These are phyloP conservation scores for Cladosporium velox DNA, from an alignment of 2,329 filamentous ascomycete genomes.

Conservation along the genomic window DNA sequence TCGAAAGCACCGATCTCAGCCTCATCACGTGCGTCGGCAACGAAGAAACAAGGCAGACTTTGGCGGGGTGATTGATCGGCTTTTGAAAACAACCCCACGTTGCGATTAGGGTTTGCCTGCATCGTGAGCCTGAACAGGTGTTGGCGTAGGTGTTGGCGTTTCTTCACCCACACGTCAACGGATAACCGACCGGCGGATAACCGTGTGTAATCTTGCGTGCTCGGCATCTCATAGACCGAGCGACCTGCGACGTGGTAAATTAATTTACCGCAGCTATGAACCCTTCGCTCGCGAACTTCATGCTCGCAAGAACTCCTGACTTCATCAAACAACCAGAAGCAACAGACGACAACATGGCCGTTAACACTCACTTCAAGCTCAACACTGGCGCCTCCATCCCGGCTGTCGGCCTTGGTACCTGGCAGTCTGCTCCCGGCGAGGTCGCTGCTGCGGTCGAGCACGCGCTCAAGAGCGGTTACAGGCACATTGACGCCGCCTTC, in stretches of 20 bases:
- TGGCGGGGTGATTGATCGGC: neutral
- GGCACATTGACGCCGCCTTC: conserved; percentile 64
- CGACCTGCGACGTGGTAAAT: conserved; percentile 4
- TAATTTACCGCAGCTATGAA: conserved; percentile 29
- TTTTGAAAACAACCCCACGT: conserved; percentile 7
- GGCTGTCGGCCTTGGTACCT: conserved; percentile 42
- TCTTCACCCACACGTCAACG: conserved; percentile 10
- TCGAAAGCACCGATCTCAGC: neutral
- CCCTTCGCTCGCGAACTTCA: conserved; percentile 35
- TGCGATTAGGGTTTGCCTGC: conserved; percentile 9
- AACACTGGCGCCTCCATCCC: conserved; percentile 44
- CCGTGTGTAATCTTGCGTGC: conserved; percentile 9
- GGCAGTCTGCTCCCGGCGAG: conserved; percentile 46
- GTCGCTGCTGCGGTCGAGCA: conserved; percentile 51
- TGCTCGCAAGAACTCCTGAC: conserved; percentile 33
- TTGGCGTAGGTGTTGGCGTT: conserved; percentile 1
- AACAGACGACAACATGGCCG: conserved; percentile 30
- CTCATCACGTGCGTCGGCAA: conserved; percentile 6
- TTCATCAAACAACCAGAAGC: conserved; percentile 32
- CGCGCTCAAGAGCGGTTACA: conserved; percentile 52
- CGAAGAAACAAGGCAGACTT: neutral
- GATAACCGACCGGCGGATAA: conserved; percentile 1
- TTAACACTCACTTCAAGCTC: conserved; percentile 37
- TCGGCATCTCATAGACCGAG: conserved; percentile 15
- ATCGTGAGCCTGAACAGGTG: neutral